phyloP scores from a whole-genome alignment of 345 rosid genomes.

The Dipteronia dyeriana region DNA sequence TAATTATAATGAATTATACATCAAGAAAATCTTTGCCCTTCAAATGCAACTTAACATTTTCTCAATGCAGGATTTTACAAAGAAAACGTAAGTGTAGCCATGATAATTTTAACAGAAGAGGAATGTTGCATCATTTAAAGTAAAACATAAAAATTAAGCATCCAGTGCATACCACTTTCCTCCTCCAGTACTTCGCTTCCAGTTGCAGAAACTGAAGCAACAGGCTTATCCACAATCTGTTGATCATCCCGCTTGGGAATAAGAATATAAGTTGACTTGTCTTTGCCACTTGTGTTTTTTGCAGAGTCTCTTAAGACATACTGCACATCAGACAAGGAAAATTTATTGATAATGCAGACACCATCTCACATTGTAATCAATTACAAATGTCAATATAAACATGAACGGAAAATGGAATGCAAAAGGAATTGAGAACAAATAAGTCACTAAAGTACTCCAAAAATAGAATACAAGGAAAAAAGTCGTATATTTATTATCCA shows the following conservation, averaged over 20 bases:
- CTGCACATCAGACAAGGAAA: constrained; percentile 39
- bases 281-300: constrained; percentile 45
- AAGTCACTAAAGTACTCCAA: neutral
- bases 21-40: neutral
- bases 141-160: neutral
- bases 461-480: neutral
- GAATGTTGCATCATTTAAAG: neutral
- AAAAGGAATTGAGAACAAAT: neutral
- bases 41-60: neutral
- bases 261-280: constrained; percentile 42
- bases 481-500: neutral
- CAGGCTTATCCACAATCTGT: constrained; percentile 44
- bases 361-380: neutral
- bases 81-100: neutral
- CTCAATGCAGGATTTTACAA: too few relatives aligned
- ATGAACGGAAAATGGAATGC: neutral
- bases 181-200: constrained; percentile 44
- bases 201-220: constrained; percentile 30
- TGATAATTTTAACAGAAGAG: neutral
- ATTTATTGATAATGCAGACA: constrained; percentile 4
- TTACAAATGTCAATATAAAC: neutral
- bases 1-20: too few relatives aligned
- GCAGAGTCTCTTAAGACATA: constrained; percentile 54
- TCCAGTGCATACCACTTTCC: constrained; percentile 46
- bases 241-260: constrained; percentile 52